Base-by-base conservation (phyloP, 495 filamentous ascomycete genomes). In the Xylaria castorea region DNA sequence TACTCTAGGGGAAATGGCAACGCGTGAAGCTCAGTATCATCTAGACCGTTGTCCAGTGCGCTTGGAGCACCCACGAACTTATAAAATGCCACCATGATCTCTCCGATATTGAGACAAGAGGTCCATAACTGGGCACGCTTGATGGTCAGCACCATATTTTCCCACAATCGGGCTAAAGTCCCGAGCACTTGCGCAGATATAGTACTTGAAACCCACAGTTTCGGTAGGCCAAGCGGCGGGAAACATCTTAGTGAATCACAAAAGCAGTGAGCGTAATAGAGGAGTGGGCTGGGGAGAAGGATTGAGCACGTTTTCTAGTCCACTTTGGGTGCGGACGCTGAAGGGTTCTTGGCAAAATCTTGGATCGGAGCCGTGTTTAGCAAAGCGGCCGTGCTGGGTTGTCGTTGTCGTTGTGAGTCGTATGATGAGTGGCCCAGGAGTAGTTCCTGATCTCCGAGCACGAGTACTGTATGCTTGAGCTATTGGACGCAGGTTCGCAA, bases 281-380 rank as follows among this genome's bases (percentile, higher is more conserved):
- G 42, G 53, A 66, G 64, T 75, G 75, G 73, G 73, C 71, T 72
- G 25, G 22, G 76, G 77, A 78, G 77, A 78, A 75, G 34, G 67
- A 77, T 77, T 79, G 77, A 79, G 77, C 77, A 79, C 72, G 70
- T 79, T 79, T 79, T 75, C 65, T 67, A 68, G 69, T 71, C 67
- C 64, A 60, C 44, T 70, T 44, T 55, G 66, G 50, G 70, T 60
- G 71, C 74, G 71, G 69, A 72, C 67, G 50, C 38, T 48, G 73
- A 74, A 60, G 75, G 75, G 48, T 75, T n/a, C 16, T 22, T 40
- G 48, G 36, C 44, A 40, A 27, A 57, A 3, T 18, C 44, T 8
- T n/a, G 22, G 40, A 68, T 73, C 1, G 18, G 46, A n/a, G 32
- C 32, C 61, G 20, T 18, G 61, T n/a, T 30, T 22, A 18, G 32